Evolutionary conservation across 192 early-diverging fungal species (phyloP), one percentile per base, ranked within the genome.

Genomic region (Mycoemilia scoparia): DNA sequence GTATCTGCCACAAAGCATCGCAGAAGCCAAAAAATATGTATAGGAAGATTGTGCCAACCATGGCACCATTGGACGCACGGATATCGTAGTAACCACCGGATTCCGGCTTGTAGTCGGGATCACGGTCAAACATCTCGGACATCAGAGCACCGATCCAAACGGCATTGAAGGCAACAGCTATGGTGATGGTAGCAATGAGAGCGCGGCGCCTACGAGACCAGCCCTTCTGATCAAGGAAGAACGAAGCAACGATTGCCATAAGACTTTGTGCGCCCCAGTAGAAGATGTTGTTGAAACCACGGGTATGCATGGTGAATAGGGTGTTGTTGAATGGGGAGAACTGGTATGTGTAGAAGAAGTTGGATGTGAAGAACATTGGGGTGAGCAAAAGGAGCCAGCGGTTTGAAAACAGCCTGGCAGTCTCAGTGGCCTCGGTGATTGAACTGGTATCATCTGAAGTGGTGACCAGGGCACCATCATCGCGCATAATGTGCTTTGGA

Each of bases 331-430:
- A 66, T 33, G 51, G 58, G 26, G 66, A 56, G 61, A 82, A 79
- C 59, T 87, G 81, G 60, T 84, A 84, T 4, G 73, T 71, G 60
- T 87, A 87, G 68, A 80, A 87, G 76, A 82, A 87, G 60, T 87
- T 87, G 40, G 74, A 76, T 13, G 70, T 71, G 46, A 76, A 53
- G 63, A 82, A 84, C 56, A 79, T 65, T 14, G 81, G 81, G 32
- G 71, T 56, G 36, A 87, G 51, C 26, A 60, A 28, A 9, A 82
- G 19, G 69, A 82, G 76, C 21, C 56, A 46, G 63, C 66, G 70
- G 46, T 81, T 58, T 15, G 51, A 38, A 49, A 77, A 74, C 34
- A 78, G 45, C 41, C 54, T 64, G 19, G 69, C 23, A 26, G 71
- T 54, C 37, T 67, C 60, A 10, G 51, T 17, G 7, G 41, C 48